Evolutionary conservation across 106 monocot species (phyloP), one percentile per base, ranked within the genome.

Genomic region (Acorus calamus): DNA sequence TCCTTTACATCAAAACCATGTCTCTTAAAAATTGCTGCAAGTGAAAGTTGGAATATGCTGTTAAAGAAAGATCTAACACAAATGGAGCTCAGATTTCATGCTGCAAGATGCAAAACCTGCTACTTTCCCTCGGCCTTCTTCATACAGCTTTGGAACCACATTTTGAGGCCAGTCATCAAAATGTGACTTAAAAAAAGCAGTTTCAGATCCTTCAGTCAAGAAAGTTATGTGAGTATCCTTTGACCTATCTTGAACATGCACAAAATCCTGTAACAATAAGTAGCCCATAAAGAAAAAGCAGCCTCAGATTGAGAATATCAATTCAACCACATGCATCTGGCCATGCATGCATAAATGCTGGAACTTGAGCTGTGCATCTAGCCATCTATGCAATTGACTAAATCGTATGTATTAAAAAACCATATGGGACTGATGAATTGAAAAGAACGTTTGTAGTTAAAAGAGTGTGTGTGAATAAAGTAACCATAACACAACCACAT

Each of bases 1-100:
- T 83, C 82, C 63, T 74, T 83, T 53, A 83, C 74, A 42, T 74
- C 78, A 60, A 74, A 83, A 3, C 78, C 82, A 49, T 83, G 74
- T 64, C 71, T 57, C 74, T 83, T 83, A 59, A 83, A 83, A 49
- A 83, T 78, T 57, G 78, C 82, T 83, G 66, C 46, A 65, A 51
- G 11, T 9, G 28, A 12, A n/a, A 42, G 55, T 11, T n/a, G 42
- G 5, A 60, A 42, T 44, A 60, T 43, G 3, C 1, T 60, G 4
- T 43, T 43, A 28, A 42, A 14, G 13, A 28, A 28, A 28, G 28
- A 28, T 28, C 28, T 28, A 28, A 28, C 28, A 56, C 57, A 57
- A 11, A 57, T 57, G 10, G 13, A 57, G 57, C 12, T 11, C 12
- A 54, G 54, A 67, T n/a, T 11, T 48, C 59, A 47, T 28, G 8